Base-by-base conservation (phyloP, 2,329 filamentous ascomycete genomes). In the Biscogniauxia sp. region DNA sequence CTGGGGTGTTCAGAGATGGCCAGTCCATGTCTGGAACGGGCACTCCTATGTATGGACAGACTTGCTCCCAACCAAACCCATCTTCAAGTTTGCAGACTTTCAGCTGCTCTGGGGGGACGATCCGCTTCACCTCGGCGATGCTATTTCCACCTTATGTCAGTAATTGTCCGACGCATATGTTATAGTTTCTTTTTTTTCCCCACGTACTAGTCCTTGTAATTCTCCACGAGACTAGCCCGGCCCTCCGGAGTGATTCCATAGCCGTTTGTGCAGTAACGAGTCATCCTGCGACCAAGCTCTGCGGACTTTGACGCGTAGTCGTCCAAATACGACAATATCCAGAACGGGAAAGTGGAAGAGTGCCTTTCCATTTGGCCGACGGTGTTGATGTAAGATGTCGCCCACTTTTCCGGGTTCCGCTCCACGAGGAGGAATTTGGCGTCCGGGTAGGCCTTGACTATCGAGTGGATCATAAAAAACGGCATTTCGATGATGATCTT, bases 361-460 rank as follows among this genome's bases (percentile, higher is more conserved):
- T 51, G 19, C 9, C 3, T 20, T n/a, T 9, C 3, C n/a, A 66
- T 25, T 15, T 26, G 11, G 6, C 66, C 68, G 32, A 71, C 17
- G 2, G 74, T 73, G 54, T 74, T 73, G 51, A 66, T 57, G 51
- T 70, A 68, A 7, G 72, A 75, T 50, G 63, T 67, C 7, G 64
- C 68, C 75, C 76, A 77, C 51, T 71, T 72, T n/a, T 74, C 69
- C 2, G 71, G 69, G 20, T 74, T 65, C 15, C 76, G 69, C 56
- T 77, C 74, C 2, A 68, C 72, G 15, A 77, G 66, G 17, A 77
- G 71, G 56, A 76, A 77, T 55, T 72, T 75, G 20, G 74, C 74
- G 20, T 76, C 67, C 0, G 75, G 74, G 45, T 76, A 76, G 4
- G 68, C 65, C 13, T 69, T 66, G 5, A 75, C 49, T 20, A 64